A percentile compares a stretch with the other conserved stretches of the same genome.
Conservation (phyloP, 768 basidiomycete species). For the Brasilioporus rufonigricans region DNA sequence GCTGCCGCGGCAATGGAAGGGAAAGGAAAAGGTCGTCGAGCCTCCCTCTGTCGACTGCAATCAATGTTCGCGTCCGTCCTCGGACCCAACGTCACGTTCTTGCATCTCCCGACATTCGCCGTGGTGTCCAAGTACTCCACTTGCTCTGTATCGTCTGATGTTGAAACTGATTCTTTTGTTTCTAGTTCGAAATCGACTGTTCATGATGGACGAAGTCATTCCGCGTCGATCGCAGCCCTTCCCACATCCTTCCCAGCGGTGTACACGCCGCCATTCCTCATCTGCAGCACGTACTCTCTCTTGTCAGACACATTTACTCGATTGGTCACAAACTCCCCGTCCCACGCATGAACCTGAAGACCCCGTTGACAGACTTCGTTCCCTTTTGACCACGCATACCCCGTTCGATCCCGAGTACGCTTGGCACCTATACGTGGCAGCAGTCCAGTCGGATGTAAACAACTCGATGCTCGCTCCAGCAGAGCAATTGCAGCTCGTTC, state of each 20-base stretch:
- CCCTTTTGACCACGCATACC: constrained; percentile 13
- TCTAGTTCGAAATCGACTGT: constrained; percentile 34
- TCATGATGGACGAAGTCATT: constrained; percentile 37
- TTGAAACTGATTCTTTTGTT: constrained; percentile 7
- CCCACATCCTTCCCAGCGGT: constrained; percentile 14
- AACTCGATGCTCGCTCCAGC: constrained; percentile 13
- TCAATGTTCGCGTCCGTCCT: constrained; percentile 20
- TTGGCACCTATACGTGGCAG: constrained; percentile 39
- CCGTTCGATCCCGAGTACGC: constrained; percentile 38
- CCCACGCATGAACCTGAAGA: constrained; percentile 6
- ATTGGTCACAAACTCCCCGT: constrained; percentile 1
- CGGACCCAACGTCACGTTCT: constrained; percentile 37
- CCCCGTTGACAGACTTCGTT: constrained; percentile 14
- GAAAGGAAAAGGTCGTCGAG: constrained; percentile 47
- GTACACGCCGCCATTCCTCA: constrained; percentile 22
- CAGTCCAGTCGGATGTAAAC: constrained; percentile 8
- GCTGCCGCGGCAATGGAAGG: constrained; percentile 47
- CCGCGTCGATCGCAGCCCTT: constrained; percentile 23
- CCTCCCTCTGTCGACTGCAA: constrained; percentile 27
- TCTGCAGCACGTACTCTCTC: constrained; percentile 18
- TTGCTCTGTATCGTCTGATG: background rate
- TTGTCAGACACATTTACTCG: constrained; percentile 11
- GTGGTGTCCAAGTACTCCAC: constrained; percentile 45
- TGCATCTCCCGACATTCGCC: constrained; percentile 46
- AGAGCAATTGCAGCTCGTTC: constrained; percentile 30